phyloP scores from a whole-genome alignment of 208 protist genomes.

The Leishmania tropica region DNA sequence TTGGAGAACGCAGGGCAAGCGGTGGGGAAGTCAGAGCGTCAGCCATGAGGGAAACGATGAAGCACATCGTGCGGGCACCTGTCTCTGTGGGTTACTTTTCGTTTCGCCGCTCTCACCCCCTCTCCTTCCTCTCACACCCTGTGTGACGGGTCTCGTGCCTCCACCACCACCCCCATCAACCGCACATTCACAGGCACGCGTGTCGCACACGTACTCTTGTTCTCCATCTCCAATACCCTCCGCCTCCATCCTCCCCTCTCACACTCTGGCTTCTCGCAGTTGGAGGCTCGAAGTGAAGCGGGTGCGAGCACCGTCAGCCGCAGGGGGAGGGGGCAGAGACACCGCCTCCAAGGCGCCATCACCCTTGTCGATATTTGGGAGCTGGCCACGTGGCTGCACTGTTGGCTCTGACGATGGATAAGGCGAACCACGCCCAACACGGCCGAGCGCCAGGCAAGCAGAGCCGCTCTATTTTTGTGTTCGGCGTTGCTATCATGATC shows the following conservation, averaged over 20 bases:
- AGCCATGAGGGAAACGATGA: not conserved
- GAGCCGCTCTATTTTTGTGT: conserved; percentile 2
- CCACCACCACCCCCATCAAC: not conserved
- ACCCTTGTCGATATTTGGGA: not conserved
- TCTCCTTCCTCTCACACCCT: not conserved
- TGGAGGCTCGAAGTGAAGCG: not conserved
- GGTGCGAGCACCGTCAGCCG: not conserved
- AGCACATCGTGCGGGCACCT: not conserved
- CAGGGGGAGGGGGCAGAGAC: too few relatives aligned
- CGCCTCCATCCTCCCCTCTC: not conserved
- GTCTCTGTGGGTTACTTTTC: not conserved
- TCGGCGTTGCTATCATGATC: conserved; percentile 14
- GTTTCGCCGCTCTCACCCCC: not conserved
- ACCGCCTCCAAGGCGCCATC: not conserved
- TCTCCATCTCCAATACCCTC: not conserved
- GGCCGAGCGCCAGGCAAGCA: not conserved
- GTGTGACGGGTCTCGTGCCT: not conserved
- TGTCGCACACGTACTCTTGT: not conserved
- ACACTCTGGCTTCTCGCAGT: not conserved
- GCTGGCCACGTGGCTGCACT: not conserved
- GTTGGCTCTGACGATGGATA: not conserved
- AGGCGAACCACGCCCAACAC: not conserved
- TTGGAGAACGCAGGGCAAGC: not conserved
- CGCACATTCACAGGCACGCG: not conserved
- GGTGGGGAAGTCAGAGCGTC: not conserved